Base-by-base conservation (phyloP, 1,284 basidiomycete genomes). In the Trichosporon coremiiforme region DNA sequence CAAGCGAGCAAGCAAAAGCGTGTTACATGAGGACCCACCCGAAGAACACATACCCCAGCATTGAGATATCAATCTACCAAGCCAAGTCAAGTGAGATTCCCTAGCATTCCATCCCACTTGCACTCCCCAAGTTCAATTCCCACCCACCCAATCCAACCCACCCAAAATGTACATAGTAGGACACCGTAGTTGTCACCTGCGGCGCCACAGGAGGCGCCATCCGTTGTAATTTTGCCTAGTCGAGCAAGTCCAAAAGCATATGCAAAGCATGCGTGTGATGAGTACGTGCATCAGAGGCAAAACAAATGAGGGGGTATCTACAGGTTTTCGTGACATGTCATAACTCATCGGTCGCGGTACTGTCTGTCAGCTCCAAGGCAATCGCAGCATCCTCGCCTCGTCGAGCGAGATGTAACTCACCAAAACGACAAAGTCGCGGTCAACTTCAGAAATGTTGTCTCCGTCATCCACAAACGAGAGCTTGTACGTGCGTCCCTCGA, bases 381-480 rank as follows among this genome's bases (percentile, higher is more conserved):
- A 25, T 25, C 25, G 25, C 25, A 25, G 25, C 25, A 25, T 60
- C 41, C 17, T 29, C 29, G 2, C 29, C 9, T n/a, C 13, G 47
- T 15, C 25, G 25, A 25, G 25, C 25, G 25, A 25, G 25, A 13
- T 33, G 2, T 20, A 13, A 79, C 82, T 75, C 70, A 82, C 82
- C 70, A 77, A 69, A n/a, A 83, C 76, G 25, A 84, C 80, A 53
- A 76, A 65, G 64, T 76, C 71, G 70, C 76, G 77, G 53, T 77
- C 75, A 6, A 84, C 81, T 53, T 79, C 79, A 22, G 73, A 73
- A 10, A 79, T 71, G 29, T 77, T 76, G 22, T 75, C 78, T 63
- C 79, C 80, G 73, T 84, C 83, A 67, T 83, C 83, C 5, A 82
- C 80, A 67, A 84, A 84, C 10, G 71, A 38, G 22, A 84, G 70